Evolutionary conservation across 192 early-diverging fungal genomes (phyloP), one percentile per base, ranked within the genome.

Genomic region (Rhizoclosmatium sp.): DNA sequence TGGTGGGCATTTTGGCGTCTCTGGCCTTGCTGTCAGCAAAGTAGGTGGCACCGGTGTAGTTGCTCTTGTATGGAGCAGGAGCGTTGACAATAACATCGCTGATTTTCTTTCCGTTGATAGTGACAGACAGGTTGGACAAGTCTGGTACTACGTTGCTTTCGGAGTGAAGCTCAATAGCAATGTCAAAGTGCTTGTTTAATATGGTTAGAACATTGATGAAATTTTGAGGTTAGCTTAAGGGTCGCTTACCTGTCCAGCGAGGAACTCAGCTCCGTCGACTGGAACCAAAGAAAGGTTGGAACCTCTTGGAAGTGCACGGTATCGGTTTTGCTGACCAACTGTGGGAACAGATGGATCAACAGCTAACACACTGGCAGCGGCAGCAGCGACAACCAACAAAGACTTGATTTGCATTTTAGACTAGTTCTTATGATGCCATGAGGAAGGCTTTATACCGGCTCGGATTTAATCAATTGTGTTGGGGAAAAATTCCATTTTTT

Each of bases 101-200:
- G 7, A 58, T 54, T 61, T 71, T 82, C 48, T 76, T 84, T 84
- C 68, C 85, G 75, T 78, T 88, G 59, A 79, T 85, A 21, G 87
- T 92, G 81, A 86, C 83, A 51, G 75, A 70, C 69, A 85, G 80
- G 23, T 74, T 45, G 42, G 85, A 80, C 78, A 83, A 47, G 59
- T 82, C 80, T 12, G 82, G 79, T 23, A 31, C 80, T 39, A 60
- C 59, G 5, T 41, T 21, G 65, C 80, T 73, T 65, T 89, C 86
- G 47, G 84, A 84, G 76, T 92, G 89, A 3, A 92, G 71, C 77
- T 92, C 91, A 59, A 92, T 83, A 49, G 89, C 83, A 47, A 92
- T 83, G 75, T 92, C 91, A 73, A 92, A 92, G 74, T 81, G 73
- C 69, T 71, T 31, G 31, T 31, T 31, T 31, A 31, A 31, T 31